Percentiles rank a stretch among this genome's conserved stretches.
Evolutionary conservation across 768 basidiomycete species (phyloP).

Genomic region (Kwoniella heveanensis): DNA sequence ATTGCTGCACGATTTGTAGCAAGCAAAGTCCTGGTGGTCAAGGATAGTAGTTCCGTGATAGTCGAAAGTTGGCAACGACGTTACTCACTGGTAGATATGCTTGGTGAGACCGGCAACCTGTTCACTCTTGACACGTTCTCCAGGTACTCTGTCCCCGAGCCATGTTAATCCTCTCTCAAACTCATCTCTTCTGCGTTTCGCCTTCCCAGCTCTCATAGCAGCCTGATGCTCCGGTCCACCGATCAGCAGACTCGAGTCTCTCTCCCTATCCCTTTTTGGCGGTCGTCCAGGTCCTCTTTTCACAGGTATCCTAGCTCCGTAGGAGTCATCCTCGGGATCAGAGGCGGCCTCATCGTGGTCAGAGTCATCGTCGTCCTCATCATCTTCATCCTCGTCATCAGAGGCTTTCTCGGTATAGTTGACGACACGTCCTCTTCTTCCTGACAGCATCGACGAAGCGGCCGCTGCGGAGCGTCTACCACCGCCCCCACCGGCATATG

Average conservation of each 20-base stretch:
- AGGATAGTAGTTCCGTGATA: no score
- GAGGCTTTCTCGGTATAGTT: conserved; percentile 53
- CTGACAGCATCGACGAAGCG: conserved; percentile 13
- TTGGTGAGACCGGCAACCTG: conserved; percentile 56
- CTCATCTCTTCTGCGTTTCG: conserved; percentile 50
- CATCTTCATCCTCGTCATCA: conserved; percentile 66
- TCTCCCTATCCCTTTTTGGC: conserved; percentile 24
- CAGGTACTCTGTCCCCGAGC: conserved; percentile 80
- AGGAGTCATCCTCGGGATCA: conserved; percentile 54
- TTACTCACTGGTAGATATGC: conserved; percentile 74
- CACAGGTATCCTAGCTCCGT: conserved; percentile 4
- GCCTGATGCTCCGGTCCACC: conserved; percentile 81
- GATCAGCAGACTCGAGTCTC: conserved; percentile 45
- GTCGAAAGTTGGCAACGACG: conserved; percentile 7
- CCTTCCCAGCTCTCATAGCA: conserved; percentile 66
- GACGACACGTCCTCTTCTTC: conserved; percentile 37
- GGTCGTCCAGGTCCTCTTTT: conserved; percentile 58
- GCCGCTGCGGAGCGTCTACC: not conserved
- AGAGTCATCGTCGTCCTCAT: conserved; percentile 81
- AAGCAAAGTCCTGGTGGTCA: no score
- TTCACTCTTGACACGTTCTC: conserved; percentile 66
- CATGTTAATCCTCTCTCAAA: conserved; percentile 74
- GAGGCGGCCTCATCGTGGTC: conserved; percentile 63
- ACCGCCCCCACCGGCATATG: conserved; percentile 1
- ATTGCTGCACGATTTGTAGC: no score